Conservation (phyloP, 2,329 filamentous ascomycete species). For the Capronia coronata region DNA sequence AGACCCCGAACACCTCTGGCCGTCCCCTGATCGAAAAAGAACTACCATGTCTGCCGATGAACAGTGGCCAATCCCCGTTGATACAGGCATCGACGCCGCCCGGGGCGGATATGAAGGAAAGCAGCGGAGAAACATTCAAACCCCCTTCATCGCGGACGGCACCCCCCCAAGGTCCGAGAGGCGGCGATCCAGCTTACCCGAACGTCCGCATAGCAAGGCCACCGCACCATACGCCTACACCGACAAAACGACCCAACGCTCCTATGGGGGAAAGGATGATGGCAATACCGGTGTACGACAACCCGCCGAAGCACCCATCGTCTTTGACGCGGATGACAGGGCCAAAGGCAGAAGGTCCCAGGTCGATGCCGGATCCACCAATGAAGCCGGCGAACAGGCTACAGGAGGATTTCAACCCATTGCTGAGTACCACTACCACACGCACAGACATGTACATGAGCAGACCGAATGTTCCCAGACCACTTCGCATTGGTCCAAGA, state of each 20-base stretch:
- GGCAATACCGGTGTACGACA: conserved; percentile 22
- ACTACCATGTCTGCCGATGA: conserved; percentile 28
- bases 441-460: conserved; percentile 35
- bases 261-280: conserved; percentile 14
- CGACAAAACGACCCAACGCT: background rate
- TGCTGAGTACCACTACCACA: conserved; percentile 36
- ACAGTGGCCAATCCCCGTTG: conserved; percentile 27
- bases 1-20: conserved; percentile 18
- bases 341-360: conserved; percentile 22
- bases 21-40: conserved; percentile 20
- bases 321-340: conserved; percentile 28
- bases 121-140: background rate
- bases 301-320: conserved; percentile 28
- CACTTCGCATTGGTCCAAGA: conserved; percentile 3
- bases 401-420: conserved; percentile 14
- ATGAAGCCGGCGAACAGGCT: conserved; percentile 2
- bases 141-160: background rate
- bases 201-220: conserved; percentile 8
- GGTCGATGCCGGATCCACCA: conserved; percentile 12
- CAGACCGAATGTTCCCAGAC: conserved; percentile 14
- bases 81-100: conserved; percentile 4
- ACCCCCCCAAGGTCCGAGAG: conserved; percentile 11
- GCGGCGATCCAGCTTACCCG: conserved; percentile 11
- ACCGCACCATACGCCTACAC: conserved; percentile 6
- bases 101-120: background rate